Evolutionary conservation across 1,284 basidiomycete genomes (phyloP).

Genomic region (Microbotryum intermedium): DNA sequence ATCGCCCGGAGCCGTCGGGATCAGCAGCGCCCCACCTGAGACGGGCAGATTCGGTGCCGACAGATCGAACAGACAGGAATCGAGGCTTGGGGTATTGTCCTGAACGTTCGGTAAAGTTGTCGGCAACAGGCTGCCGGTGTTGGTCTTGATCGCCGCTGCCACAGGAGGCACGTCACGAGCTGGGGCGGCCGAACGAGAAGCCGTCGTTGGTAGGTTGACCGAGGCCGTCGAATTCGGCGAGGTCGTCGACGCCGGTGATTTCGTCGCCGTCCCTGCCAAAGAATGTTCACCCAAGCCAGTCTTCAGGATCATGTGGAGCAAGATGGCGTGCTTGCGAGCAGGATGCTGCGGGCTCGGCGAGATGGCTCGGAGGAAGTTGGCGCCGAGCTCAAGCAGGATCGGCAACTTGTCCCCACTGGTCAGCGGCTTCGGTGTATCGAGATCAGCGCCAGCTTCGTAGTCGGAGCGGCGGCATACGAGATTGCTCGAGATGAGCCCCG

Average conservation of each 20-base stretch:
- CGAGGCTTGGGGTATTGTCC: too few relatives aligned
- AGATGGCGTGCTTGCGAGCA: constrained; percentile 8
- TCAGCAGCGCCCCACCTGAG: too few relatives aligned
- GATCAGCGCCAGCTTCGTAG: constrained; percentile 17
- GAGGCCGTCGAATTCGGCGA: too few relatives aligned
- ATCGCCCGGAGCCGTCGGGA: too few relatives aligned
- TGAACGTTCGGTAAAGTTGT: too few relatives aligned
- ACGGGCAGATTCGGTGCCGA: too few relatives aligned
- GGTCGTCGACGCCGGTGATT: constrained; percentile 39
- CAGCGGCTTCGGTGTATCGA: constrained; percentile 11
- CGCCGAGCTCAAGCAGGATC: constrained; percentile 21
- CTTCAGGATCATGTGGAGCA: constrained; percentile 18
- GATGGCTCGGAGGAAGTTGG: constrained; percentile 18
- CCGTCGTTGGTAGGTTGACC: too few relatives aligned
- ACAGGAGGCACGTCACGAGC: too few relatives aligned
- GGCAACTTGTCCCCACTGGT: constrained; percentile 14
- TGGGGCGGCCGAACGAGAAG: too few relatives aligned
- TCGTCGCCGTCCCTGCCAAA: constrained; percentile 64
- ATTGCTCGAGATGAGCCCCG: constrained; percentile 24
- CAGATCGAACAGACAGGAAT: too few relatives aligned
- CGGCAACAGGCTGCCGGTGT: too few relatives aligned
- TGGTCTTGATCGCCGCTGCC: too few relatives aligned
- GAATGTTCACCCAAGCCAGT: constrained; percentile 44
- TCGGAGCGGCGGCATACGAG: constrained; percentile 9
- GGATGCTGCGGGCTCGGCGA: constrained; percentile 23